Evolutionary conservation across 1,284 basidiomycete genomes (phyloP).

Genomic region (Sanguinoderma infundibulare): DNA sequence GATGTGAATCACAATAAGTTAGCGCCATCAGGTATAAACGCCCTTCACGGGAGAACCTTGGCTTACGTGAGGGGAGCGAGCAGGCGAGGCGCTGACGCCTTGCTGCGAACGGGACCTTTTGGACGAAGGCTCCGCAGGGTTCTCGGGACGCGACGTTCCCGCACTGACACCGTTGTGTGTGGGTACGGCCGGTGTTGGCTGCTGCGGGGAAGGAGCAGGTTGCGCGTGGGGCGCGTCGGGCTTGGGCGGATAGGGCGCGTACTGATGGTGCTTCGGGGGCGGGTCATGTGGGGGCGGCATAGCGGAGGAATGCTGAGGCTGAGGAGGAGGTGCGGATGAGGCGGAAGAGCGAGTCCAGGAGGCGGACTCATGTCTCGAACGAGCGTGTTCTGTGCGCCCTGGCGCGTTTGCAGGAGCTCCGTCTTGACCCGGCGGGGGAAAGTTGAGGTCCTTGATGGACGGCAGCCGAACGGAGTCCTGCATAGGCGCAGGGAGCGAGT

Average conservation of each 20-base stretch:
- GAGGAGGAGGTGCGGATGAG: conserved; percentile 16
- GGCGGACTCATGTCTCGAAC: conserved; percentile 29
- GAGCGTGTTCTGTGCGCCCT: conserved; percentile 25
- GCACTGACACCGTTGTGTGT: conserved; percentile 21
- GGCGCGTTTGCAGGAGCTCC: conserved; percentile 24
- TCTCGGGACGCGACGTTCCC: conserved; percentile 23
- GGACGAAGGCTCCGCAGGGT: conserved; percentile 28
- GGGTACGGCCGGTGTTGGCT: conserved; percentile 11
- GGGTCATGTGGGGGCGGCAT: conserved; percentile 22
- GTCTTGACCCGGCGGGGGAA: conserved; percentile 43
- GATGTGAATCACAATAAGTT: conserved; percentile 27
- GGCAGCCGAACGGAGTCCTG: conserved; percentile 57
- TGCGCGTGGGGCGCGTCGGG: conserved; percentile 25
- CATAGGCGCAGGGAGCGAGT: conserved; percentile 40
- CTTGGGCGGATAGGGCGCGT: conserved; percentile 21
- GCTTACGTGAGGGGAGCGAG: conserved; percentile 44
- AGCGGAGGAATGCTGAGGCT: conserved; percentile 21
- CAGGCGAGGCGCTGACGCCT: conserved; percentile 38
- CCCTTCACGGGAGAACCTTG: conserved; percentile 29
- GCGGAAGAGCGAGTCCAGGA: conserved; percentile 27
- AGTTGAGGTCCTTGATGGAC: conserved; percentile 70
- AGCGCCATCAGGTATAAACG: conserved; percentile 29
- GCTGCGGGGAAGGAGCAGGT: conserved; percentile 12
- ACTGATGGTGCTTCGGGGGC: conserved; percentile 16
- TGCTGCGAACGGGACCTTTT: conserved; percentile 36